Evolutionary conservation across 305 asterid species (phyloP).

Genomic region (Salvia sclarea): DNA sequence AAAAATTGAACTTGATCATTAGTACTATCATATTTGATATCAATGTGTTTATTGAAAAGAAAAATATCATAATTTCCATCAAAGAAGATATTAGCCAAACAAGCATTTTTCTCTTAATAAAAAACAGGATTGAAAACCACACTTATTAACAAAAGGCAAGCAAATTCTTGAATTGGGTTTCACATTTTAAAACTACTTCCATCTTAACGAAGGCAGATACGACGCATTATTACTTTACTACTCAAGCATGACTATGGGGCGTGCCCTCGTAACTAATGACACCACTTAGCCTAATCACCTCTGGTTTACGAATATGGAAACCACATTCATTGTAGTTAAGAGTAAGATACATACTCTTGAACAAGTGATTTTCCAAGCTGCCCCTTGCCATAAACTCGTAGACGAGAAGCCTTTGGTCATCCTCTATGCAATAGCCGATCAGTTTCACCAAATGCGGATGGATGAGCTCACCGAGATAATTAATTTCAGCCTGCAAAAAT

Average conservation of each 20-base stretch:
- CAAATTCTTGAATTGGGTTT: background rate
- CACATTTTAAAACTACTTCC: background rate
- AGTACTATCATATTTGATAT: no score
- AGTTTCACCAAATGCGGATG: constrained; percentile 67
- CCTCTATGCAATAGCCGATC: constrained; percentile 77
- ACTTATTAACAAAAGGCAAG: background rate
- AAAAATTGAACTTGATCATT: background rate
- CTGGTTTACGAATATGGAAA: no score
- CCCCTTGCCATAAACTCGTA: constrained; percentile 75
- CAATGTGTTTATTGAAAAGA: no score
- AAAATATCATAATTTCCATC: no score
- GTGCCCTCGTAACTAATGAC: no score
- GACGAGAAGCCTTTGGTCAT: constrained; percentile 64
- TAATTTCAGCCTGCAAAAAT: constrained; percentile 63
- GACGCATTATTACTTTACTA: no score
- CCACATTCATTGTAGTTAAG: background rate
- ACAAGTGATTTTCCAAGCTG: constrained; percentile 78
- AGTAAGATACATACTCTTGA: constrained; percentile 49
- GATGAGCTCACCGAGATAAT: constrained; percentile 66
- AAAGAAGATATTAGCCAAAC: no score
- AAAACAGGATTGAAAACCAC: no score
- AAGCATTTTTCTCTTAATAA: no score
- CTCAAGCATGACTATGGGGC: background rate
- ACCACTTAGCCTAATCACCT: no score
- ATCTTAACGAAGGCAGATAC: no score